Conservation (phyloP, 2,329 filamentous ascomycete genomes). For the Colletotrichum sp. region DNA sequence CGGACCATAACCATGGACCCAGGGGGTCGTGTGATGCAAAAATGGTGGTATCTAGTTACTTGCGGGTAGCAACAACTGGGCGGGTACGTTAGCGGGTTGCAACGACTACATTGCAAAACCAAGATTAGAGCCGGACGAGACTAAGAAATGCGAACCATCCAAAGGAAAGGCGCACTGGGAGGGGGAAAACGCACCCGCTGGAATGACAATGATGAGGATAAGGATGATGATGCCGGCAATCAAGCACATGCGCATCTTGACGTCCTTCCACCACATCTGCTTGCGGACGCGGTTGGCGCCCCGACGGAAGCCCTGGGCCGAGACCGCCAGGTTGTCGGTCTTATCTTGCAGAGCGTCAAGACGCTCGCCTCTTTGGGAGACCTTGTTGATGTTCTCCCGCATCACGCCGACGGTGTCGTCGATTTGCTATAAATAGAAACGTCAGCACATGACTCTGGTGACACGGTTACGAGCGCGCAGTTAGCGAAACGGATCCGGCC, state of each 20-base stretch:
- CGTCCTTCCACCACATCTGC: constrained; percentile 99
- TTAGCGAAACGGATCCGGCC: constrained; percentile 9
- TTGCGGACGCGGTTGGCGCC: constrained; percentile 96
- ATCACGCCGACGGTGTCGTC: constrained; percentile 94
- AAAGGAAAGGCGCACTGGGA: background rate
- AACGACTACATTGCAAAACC: constrained; percentile 33
- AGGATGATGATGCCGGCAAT: constrained; percentile 90
- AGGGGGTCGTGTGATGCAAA: constrained; percentile 26
- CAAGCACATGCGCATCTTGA: constrained; percentile 99
- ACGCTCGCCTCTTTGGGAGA: constrained; percentile 88
- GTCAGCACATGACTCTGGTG: constrained; percentile 22
- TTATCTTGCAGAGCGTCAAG: constrained; percentile 91
- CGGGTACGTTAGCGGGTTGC: constrained; percentile 34
- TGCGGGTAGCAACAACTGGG: constrained; percentile 48
- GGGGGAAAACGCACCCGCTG: constrained; percentile 70
- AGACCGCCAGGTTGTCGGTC: constrained; percentile 91
- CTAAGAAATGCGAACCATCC: constrained; percentile 24
- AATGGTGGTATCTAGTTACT: constrained; percentile 34
- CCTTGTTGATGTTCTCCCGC: constrained; percentile 97
- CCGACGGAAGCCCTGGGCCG: constrained; percentile 93
- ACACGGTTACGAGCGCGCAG: background rate
- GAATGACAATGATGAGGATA: constrained; percentile 92
- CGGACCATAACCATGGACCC: constrained; percentile 22
- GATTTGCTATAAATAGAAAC: constrained; percentile 75
- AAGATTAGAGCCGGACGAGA: constrained; percentile 4